Conservation (phyloP, 495 filamentous ascomycete genomes). For the Glarea lozoyensis region DNA sequence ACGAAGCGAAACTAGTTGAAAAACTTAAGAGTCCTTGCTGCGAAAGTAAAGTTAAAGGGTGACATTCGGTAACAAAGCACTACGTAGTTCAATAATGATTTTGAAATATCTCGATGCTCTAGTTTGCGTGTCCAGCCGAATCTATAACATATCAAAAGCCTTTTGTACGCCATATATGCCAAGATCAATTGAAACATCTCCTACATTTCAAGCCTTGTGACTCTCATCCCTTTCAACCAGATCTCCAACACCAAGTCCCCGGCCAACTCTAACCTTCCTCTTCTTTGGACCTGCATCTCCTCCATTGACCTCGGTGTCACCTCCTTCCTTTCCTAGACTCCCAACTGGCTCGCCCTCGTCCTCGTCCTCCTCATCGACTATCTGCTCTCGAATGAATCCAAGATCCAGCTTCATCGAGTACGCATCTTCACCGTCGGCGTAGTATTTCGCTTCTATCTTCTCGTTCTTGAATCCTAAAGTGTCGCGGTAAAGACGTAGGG, state of each 20-base stretch:
- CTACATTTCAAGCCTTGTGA: slow-evolving; percentile 15
- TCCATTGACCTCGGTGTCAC: slow-evolving; percentile 2
- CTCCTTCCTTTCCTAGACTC: slow-evolving; percentile 24
- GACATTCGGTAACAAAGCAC: too few relatives aligned
- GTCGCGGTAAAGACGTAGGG: slow-evolving; percentile 83
- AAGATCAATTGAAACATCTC: background rate
- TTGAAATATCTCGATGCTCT: too few relatives aligned
- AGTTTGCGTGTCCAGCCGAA: too few relatives aligned
- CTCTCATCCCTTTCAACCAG: slow-evolving; percentile 25
- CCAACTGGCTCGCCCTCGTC: slow-evolving; percentile 28
- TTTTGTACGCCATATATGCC: slow-evolving; percentile 2
- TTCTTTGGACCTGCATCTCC: slow-evolving; percentile 19
- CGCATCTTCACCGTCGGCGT: slow-evolving; percentile 96
- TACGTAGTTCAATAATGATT: too few relatives aligned
- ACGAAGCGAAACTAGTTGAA: too few relatives aligned
- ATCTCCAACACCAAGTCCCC: slow-evolving; percentile 20
- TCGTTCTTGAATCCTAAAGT: slow-evolving; percentile 88
- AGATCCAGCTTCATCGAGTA: slow-evolving; percentile 89
- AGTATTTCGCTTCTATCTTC: slow-evolving; percentile 89
- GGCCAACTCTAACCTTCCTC: slow-evolving; percentile 27
- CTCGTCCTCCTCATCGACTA: slow-evolving; percentile 31
- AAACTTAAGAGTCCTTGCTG: too few relatives aligned
- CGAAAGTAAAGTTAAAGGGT: too few relatives aligned
- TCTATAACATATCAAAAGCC: slow-evolving; percentile 1
- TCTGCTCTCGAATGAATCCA: slow-evolving; percentile 44